Evolutionary conservation across 306 rosid species (phyloP).

Genomic region (Quercus parvula): DNA sequence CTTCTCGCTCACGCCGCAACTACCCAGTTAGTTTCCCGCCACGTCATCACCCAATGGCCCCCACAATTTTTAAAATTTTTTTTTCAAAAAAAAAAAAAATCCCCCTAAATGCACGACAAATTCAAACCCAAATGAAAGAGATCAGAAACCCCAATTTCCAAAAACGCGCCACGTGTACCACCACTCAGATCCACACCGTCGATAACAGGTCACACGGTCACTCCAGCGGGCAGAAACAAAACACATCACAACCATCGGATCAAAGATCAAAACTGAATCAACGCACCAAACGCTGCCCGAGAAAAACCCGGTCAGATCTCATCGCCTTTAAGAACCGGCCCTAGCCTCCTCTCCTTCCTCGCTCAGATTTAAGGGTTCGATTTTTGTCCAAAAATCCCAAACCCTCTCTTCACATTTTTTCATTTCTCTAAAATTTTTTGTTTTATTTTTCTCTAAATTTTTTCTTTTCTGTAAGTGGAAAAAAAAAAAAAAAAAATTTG

Average conservation of each 20-base stretch:
- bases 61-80: background rate
- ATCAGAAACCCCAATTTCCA: no score
- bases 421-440: background rate
- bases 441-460: background rate
- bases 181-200: conserved; percentile 30
- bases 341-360: conserved; percentile 40
- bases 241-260: conserved; percentile 22
- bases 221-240: conserved; percentile 27
- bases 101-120: conserved; percentile 66
- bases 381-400: conserved; percentile 27
- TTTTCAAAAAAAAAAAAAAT: background rate
- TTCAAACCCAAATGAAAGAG: conserved; percentile 36
- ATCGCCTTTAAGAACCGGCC: conserved; percentile 77
- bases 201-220: conserved; percentile 54
- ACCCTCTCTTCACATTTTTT: conserved; percentile 30
- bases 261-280: background rate
- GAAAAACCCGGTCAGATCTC: conserved; percentile 71
- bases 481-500: background rate
- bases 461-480: no score
- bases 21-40: conserved; percentile 22
- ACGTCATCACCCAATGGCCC: conserved; percentile 45
- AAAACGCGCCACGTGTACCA: conserved; percentile 29
- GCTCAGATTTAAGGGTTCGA: conserved; percentile 68
- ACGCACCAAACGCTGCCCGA: conserved; percentile 40
- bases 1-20: conserved; percentile 28